phyloP scores from a whole-genome alignment of 140 eudicot genomes.

The Stevia rebaudiana region DNA sequence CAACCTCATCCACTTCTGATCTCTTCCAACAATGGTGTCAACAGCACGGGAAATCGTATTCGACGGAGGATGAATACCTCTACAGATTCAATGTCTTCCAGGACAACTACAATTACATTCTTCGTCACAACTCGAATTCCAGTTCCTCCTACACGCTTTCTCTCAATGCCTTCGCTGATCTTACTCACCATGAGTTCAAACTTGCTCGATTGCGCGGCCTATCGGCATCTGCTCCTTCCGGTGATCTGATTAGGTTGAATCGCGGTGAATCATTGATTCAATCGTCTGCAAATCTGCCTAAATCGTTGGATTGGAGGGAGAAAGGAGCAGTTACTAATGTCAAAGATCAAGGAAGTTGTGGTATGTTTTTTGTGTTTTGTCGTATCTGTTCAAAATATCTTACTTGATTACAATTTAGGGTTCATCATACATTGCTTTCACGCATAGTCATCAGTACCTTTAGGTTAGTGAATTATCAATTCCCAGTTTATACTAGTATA shows the following conservation, averaged over 20 bases:
- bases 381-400: not conserved
- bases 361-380: slow-evolving; percentile 35
- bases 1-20: slow-evolving; percentile 39
- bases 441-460: not conserved
- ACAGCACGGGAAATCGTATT: slow-evolving; percentile 51
- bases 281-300: slow-evolving; percentile 30
- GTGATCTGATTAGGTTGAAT: slow-evolving; percentile 43
- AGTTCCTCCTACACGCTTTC: slow-evolving; percentile 47
- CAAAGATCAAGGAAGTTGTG: slow-evolving; percentile 94
- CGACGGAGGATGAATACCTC: slow-evolving; percentile 52
- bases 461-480: not conserved
- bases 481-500: not conserved
- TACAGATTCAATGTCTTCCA: slow-evolving; percentile 47
- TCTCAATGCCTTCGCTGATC: slow-evolving; percentile 87
- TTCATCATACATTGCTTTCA: not conserved
- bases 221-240: slow-evolving; percentile 24
- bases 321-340: slow-evolving; percentile 84
- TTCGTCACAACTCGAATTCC: slow-evolving; percentile 37
- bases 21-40: slow-evolving; percentile 68
- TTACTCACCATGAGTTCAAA: slow-evolving; percentile 79
- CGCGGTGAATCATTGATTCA: slow-evolving; percentile 22
- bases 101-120: slow-evolving; percentile 54
- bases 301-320: slow-evolving; percentile 77
- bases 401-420: not conserved
- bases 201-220: slow-evolving; percentile 54